Evolutionary conservation across 768 basidiomycete genomes (phyloP).

Genomic region (Gymnopilus dilepis): DNA sequence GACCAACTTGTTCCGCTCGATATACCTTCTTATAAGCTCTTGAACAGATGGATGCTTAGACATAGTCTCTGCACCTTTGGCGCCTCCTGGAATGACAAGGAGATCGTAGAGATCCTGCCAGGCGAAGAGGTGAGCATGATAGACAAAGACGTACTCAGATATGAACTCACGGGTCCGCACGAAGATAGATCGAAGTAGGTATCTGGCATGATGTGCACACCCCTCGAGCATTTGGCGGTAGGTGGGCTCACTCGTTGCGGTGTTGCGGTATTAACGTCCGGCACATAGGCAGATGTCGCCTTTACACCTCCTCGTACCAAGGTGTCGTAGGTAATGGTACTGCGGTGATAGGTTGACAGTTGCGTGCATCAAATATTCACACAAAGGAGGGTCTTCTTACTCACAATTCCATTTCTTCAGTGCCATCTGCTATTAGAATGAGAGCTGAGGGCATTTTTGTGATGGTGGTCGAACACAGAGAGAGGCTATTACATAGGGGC

Average conservation of each 20-base stretch:
- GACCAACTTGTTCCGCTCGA: constrained; percentile 60
- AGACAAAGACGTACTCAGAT: not conserved
- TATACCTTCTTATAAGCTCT: constrained; percentile 60
- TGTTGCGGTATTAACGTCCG: constrained; percentile 35
- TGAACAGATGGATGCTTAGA: constrained; percentile 65
- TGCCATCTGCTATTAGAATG: constrained; percentile 79
- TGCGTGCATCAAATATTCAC: not conserved
- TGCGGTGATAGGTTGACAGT: constrained; percentile 33
- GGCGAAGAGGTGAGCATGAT: constrained; percentile 6
- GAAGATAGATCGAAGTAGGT: constrained; percentile 49
- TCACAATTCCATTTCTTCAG: constrained; percentile 91
- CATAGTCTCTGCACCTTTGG: constrained; percentile 78
- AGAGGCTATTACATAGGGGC: not conserved
- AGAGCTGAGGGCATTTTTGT: constrained; percentile 62
- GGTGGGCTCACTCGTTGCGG: constrained; percentile 42
- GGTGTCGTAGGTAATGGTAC: constrained; percentile 83
- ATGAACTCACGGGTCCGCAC: constrained; percentile 51
- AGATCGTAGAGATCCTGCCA: constrained; percentile 68
- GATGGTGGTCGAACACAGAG: not conserved
- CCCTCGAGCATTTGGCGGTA: constrained; percentile 69
- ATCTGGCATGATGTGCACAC: constrained; percentile 76
- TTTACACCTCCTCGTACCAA: constrained; percentile 76
- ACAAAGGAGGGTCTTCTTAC: constrained; percentile 24
- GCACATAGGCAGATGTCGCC: constrained; percentile 69
- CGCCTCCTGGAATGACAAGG: constrained; percentile 78